Percentiles rank a stretch among this genome's conserved stretches.
phyloP scores from a whole-genome alignment of 768 basidiomycete genomes.

The Fibroporia radiculosa region DNA sequence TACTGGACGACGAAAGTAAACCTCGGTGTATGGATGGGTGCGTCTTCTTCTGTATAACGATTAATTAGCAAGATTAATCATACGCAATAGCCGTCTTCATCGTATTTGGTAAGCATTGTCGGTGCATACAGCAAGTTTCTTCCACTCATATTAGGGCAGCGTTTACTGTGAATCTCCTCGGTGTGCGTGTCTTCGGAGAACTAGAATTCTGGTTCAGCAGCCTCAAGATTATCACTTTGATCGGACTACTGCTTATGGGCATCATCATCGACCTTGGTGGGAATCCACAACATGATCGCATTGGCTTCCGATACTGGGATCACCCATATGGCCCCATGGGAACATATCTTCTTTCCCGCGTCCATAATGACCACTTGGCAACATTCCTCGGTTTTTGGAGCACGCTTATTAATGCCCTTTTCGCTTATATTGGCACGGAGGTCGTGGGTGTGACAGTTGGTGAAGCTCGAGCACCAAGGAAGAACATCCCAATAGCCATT shows the following conservation, averaged over 20 bases:
- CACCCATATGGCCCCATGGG: constrained; percentile 53
- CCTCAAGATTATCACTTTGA: constrained; percentile 49
- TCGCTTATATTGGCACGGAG: constrained; percentile 72
- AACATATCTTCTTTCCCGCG: constrained; percentile 35
- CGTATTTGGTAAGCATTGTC: constrained; percentile 35
- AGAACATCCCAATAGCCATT: constrained; percentile 69
- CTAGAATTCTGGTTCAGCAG: constrained; percentile 70
- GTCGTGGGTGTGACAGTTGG: constrained; percentile 59
- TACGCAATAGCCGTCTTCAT: constrained; percentile 50
- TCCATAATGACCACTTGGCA: constrained; percentile 39
- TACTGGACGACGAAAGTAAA: constrained; percentile 27
- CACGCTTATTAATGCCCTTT: constrained; percentile 62
- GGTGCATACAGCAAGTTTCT: background rate
- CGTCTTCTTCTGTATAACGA: constrained; percentile 14
- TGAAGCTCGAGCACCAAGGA: constrained; percentile 63
- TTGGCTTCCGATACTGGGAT: constrained; percentile 34
- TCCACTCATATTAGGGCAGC: constrained; percentile 25
- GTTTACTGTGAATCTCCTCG: constrained; percentile 49
- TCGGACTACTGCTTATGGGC: constrained; percentile 43
- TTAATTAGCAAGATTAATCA: background rate
- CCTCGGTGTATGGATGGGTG: constrained; percentile 54
- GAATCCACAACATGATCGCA: constrained; percentile 27
- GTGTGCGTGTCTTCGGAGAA: constrained; percentile 62
- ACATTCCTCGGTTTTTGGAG: constrained; percentile 69
- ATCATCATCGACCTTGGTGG: constrained; percentile 61